These are phyloP conservation scores for Penicillium sp. DNA, from an alignment of 2,329 filamentous ascomycete genomes.

Conservation along the genomic window DNA sequence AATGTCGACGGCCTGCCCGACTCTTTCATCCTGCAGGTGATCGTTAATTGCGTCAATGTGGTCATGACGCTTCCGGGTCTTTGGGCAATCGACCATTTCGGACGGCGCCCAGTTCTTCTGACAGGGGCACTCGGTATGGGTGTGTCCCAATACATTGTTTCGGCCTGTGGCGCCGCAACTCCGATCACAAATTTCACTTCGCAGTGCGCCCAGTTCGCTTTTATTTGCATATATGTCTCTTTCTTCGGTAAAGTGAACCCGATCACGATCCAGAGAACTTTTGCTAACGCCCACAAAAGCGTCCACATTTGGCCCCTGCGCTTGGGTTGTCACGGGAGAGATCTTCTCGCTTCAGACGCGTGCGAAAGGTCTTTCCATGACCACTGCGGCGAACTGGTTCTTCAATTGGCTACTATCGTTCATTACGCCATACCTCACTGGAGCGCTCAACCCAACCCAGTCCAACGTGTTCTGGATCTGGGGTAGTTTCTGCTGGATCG, in stretches of 20 bases:
- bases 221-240: conserved; percentile 46
- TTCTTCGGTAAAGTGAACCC: conserved; percentile 39
- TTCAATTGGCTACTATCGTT: conserved; percentile 67
- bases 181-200: conserved; percentile 4
- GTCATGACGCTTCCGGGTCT: conserved; percentile 49
- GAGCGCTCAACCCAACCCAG: conserved; percentile 61
- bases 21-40: conserved; percentile 49
- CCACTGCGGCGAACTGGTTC: conserved; percentile 16
- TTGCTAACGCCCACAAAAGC: too few species aligned
- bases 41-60: conserved; percentile 51
- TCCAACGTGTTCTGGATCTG: conserved; percentile 77
- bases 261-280: not conserved
- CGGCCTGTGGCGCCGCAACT: conserved; percentile 16
- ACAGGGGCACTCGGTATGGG: conserved; percentile 49
- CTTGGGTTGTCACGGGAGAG: conserved; percentile 49
- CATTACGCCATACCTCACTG: conserved; percentile 69
- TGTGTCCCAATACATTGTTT: conserved; percentile 50
- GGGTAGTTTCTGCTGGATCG: conserved; percentile 70
- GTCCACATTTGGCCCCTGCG: too few species aligned
- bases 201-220: conserved; percentile 37
- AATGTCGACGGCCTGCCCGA: conserved; percentile 41
- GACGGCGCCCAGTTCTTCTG: conserved; percentile 49
- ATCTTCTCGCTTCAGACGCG: conserved; percentile 14
- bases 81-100: conserved; percentile 51
- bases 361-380: conserved; percentile 10